Percentiles rank a stretch among this genome's conserved stretches.
phyloP scores from a whole-genome alignment of 139 green algal species.

The Astrephomene gubernaculifera region DNA sequence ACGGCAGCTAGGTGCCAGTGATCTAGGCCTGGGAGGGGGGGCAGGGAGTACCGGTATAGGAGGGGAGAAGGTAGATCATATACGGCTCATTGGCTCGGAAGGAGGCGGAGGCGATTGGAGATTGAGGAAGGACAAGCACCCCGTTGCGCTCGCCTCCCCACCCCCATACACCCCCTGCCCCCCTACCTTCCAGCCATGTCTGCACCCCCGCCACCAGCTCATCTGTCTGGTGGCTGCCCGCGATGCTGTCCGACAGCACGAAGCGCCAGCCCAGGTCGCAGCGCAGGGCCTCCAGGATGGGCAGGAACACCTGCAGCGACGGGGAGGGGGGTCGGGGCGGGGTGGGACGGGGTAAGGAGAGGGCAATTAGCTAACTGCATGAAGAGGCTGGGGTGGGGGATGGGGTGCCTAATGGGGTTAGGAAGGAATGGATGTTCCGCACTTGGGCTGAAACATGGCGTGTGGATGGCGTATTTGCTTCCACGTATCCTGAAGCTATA shows the following conservation, averaged over 20 bases:
- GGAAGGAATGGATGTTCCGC: too few relatives aligned
- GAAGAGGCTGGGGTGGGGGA: too few relatives aligned
- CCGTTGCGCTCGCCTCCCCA: too few relatives aligned
- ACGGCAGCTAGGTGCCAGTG: constrained; percentile 81
- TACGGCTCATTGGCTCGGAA: background rate
- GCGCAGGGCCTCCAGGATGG: constrained; percentile 74
- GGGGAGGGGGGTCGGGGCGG: background rate
- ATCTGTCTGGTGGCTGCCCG: constrained; percentile 66
- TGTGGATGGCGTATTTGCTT: too few relatives aligned
- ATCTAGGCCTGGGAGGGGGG: constrained; percentile 63
- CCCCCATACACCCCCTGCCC: too few relatives aligned
- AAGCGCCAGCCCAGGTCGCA: constrained; percentile 69
- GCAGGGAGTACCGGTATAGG: background rate
- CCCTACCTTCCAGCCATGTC: constrained; percentile 61
- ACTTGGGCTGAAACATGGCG: too few relatives aligned
- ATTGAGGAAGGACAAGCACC: too few relatives aligned
- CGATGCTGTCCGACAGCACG: constrained; percentile 72
- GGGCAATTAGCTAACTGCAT: too few relatives aligned
- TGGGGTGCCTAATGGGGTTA: too few relatives aligned
- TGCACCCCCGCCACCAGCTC: constrained; percentile 52
- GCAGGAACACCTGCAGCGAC: constrained; percentile 65
- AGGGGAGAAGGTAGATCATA: background rate
- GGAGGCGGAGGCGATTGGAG: background rate
- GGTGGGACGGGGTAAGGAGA: background rate
- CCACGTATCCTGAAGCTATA: too few relatives aligned